phyloP scores from a whole-genome alignment of 2,329 filamentous ascomycete species.

The Colletotrichum godetiae region DNA sequence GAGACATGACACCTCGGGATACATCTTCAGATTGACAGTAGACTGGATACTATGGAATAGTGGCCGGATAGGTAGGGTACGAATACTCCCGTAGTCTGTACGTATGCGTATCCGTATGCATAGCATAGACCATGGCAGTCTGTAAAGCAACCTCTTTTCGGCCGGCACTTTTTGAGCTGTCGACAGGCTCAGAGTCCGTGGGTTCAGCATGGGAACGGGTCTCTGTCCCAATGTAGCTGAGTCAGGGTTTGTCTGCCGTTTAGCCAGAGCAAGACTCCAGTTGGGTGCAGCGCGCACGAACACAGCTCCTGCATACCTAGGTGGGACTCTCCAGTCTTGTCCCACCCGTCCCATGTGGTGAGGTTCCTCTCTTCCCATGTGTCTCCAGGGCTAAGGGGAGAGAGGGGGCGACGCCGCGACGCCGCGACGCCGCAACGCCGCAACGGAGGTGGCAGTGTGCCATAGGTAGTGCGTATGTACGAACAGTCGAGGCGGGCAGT shows the following conservation, averaged over 20 bases:
- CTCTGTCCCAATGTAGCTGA: constrained; percentile 6
- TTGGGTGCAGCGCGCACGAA: not conserved
- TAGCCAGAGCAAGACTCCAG: not conserved
- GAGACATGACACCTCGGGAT: not conserved
- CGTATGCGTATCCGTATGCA: no score
- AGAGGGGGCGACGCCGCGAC: not conserved
- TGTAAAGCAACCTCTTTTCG: not conserved
- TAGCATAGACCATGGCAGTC: not conserved
- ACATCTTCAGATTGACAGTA: not conserved
- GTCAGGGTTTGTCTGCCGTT: constrained; percentile 4
- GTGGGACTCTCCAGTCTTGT: not conserved
- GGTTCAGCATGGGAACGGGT: not conserved
- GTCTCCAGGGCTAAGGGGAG: not conserved
- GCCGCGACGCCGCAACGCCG: not conserved
- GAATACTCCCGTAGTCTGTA: no score
- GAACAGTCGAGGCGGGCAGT: not conserved
- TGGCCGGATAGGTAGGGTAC: no score
- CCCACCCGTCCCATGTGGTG: constrained; percentile 1
- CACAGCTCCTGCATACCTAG: constrained; percentile 12
- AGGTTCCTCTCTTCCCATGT: constrained; percentile 16
- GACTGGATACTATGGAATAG: no score
- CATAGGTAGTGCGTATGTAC: no score
- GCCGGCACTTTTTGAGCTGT: not conserved
- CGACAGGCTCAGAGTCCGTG: not conserved
- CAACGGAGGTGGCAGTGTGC: not conserved